Evolutionary conservation across 306 rosid genomes (phyloP), one percentile per base, ranked within the genome.

Genomic region (Albizia julibrissin): DNA sequence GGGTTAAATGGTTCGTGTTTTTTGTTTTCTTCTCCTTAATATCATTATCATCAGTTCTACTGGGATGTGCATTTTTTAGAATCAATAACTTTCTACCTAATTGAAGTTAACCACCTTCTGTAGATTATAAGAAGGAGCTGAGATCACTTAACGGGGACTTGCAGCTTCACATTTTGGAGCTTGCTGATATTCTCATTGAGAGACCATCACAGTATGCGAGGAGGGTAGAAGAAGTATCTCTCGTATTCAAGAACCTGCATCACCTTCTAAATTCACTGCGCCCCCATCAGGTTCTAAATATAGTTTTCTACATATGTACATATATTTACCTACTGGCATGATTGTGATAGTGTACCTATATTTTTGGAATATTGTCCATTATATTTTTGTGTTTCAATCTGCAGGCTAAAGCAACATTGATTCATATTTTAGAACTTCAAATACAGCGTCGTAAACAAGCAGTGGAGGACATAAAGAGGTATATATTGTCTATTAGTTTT

Each of bases 161-260:
- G 84, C 97, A 84, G 85, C 92, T 88, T 69, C 98, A 95, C 82
- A 70, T 95, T 80, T 84, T 95, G 92, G 98, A 95, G 89, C 98
- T 95, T 18, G 95, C 99, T 43, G 99, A 95, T 89, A 87, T 93
- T 89, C 97, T 95, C 27, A 92, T 91, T 59, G 94, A 93, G 89
- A 89, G 95, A 77, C 98, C 99, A 58, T 95, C 99, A 31, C 98
- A 95, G 43, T 95, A 93, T 69, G 99, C 99, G 0, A 93, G 98
- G 89, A 89, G 94, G 83, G 97, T 95, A n/a, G 98, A 95, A 87
- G 99, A 95, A 54, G 88, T 95, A 85, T 95, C 99, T 77, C 92
- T 94, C 50, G 87, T 91, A 82, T 93, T 91, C 83, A 95, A 95
- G 88, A 95, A 95, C 90, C 74, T 95, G 74, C 97, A 95, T 80